Evolutionary conservation across 2,329 filamentous ascomycete genomes (phyloP), one percentile per base, ranked within the genome.

Genomic region (Acrocalymma vagum): DNA sequence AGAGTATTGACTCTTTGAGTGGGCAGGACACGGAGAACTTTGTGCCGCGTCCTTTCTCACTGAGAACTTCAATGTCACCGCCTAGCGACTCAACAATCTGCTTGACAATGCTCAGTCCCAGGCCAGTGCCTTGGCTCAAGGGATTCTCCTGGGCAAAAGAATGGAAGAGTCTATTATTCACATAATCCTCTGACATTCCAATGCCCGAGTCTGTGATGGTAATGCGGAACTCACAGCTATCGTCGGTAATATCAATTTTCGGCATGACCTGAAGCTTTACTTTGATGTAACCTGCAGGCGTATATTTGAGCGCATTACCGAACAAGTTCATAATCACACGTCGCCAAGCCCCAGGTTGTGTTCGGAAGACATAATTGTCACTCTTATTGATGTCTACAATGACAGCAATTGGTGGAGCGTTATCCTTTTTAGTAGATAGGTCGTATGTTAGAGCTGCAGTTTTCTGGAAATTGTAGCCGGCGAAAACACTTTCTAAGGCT

Each of bases 61-160:
- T 70, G 16, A 57, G 51, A 3, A 72, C 63, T 34, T 70, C 62
- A 9, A 72, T 63, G 13, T 63, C 64, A 14, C 69, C 69, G 14
- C 62, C 63, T 6, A 72, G 36, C 13, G 64, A 64, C 21, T 65
- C 62, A 5, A 71, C 62, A 31, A 71, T 66, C 38, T 67, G 65
- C 38, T 67, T 67, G 24, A 71, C 68, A 21, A 72, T 71, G 20
- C 58, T 65, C n/a, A 72, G 53, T 14, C 69, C 69, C 3, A 72
- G 55, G 9, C 69, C 69, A 9, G 67, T 70, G 9, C 69, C 69
- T 20, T 68, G 63, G n/a, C 58, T 64, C 5, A 71, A 42, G 16
- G 66, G 60, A 13, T 71, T 67, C 29, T 71, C 69, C 39, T 72
- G 69, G 2, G 67, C 64, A 32, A 72, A 72, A 2, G 69, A 70